A percentile compares a stretch with the other conserved stretches of the same genome.
These are phyloP conservation scores for Penicillium sp. DNA, from an alignment of 2,329 filamentous ascomycete species.

Conservation along the genomic window DNA sequence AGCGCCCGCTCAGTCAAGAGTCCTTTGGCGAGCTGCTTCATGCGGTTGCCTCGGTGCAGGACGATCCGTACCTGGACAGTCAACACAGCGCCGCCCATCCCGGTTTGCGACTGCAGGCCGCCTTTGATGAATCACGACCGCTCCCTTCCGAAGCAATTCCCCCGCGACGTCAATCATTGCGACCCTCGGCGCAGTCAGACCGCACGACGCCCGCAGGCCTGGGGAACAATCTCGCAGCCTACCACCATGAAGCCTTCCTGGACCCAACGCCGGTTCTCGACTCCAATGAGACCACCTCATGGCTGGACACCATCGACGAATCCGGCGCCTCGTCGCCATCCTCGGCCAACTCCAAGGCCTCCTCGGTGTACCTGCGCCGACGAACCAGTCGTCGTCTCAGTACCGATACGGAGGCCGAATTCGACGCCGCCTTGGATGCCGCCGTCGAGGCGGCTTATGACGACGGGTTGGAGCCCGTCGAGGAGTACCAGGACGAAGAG, in stretches of 20 bases:
- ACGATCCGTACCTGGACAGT: constrained; percentile 21
- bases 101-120: constrained; percentile 34
- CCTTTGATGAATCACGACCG: constrained; percentile 21
- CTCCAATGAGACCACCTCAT: constrained; percentile 76
- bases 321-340: constrained; percentile 73
- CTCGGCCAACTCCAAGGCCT: constrained; percentile 74
- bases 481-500: constrained; percentile 28
- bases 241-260: constrained; percentile 7
- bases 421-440: constrained; percentile 88
- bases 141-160: constrained; percentile 29
- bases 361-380: constrained; percentile 60
- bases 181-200: constrained; percentile 24
- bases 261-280: constrained; percentile 37
- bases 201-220: constrained; percentile 7
- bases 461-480: constrained; percentile 71
- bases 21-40: constrained; percentile 40
- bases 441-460: constrained; percentile 95
- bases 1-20: constrained; percentile 58
- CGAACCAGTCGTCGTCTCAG: constrained; percentile 65
- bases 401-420: constrained; percentile 76
- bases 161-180: constrained; percentile 35
- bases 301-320: constrained; percentile 91
- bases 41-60: constrained; percentile 16
- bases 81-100: constrained; percentile 45
- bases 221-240: constrained; percentile 8